Percentiles rank a stretch among this genome's conserved stretches.
phyloP scores from a whole-genome alignment of 768 basidiomycete species.

The Russula lepida region DNA sequence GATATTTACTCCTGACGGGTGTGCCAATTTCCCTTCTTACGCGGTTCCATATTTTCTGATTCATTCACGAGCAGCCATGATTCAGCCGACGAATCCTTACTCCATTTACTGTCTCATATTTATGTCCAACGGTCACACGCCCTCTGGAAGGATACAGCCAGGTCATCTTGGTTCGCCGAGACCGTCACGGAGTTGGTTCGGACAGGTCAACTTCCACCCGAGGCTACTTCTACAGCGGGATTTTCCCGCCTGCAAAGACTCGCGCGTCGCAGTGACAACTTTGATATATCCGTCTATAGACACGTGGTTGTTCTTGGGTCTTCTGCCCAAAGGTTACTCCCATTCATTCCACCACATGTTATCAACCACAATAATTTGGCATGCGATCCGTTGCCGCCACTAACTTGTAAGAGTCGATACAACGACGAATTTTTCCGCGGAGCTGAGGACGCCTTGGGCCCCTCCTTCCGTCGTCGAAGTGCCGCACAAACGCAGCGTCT shows the following conservation, averaged over 20 bases:
- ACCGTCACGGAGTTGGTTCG: conserved; percentile 41
- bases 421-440: conserved; percentile 68
- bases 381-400: conserved; percentile 85
- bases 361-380: conserved; percentile 48
- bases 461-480: conserved; percentile 28
- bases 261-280: conserved; percentile 25
- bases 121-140: conserved; percentile 72
- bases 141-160: conserved; percentile 72
- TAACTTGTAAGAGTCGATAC: conserved; percentile 49
- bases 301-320: conserved; percentile 72
- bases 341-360: conserved; percentile 61
- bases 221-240: conserved; percentile 29
- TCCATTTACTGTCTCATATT: conserved; percentile 81
- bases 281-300: conserved; percentile 54
- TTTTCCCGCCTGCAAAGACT: conserved; percentile 35
- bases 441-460: conserved; percentile 43
- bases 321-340: conserved; percentile 49
- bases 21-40: conserved; percentile 20
- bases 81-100: conserved; percentile 30
- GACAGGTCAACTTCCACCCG: conserved; percentile 26
- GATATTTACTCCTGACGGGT: conserved; percentile 63
- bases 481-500: conserved; percentile 43
- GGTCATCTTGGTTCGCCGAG: conserved; percentile 60
- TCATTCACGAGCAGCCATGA: neutral
- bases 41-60: neutral